Base-by-base conservation (phyloP, 2,329 filamentous ascomycete genomes). In the Sclerotinia nivalis region DNA sequence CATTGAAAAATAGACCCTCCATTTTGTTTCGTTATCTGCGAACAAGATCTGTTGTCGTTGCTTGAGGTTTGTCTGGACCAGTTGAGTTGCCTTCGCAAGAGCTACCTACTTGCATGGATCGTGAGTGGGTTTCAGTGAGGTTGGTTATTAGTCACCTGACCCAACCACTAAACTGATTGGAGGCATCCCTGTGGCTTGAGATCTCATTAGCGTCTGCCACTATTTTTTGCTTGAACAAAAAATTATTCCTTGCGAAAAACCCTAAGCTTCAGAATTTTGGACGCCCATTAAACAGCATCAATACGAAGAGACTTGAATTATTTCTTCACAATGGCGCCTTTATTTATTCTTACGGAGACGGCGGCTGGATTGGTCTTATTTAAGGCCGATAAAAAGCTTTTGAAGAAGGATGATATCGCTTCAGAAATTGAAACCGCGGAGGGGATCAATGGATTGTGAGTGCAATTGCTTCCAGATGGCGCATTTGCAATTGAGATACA, bases 371-470 rank as follows among this genome's bases (percentile, higher is more conserved):
- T 98, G 85, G 96, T 94, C 82, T 89, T 99, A 81, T 93, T 99
- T 85, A 98, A 99, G 87, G 92, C 95, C 77, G 95, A 98, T 87
- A 98, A 97, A 89, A 98, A 98, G 86, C 88, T 98, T 71, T 86
- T 99, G 75, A 96, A 97, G 82, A 90, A 91, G 78, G 91, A 95
- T 82, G 89, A 94, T 79, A 83, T 97, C 73, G 86, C 88, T 68
- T 86, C 88, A 73, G 89, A 96, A 80, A 86, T 93, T 72, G 87
- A 89, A 74, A 91, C 91, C 71, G 89, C 93, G 49, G 93, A 97
- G 81, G 92, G 92, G 77, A 88, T 97, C 74, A 92, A 93, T 77
- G 91, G 92, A 77, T 88, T 97, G 91, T 95, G 85, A 85, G 91
- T 87, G 40, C 71, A 75, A 76, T 75, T 75, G 72, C 70, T 69